Evolutionary conservation across 345 rosid genomes (phyloP), one percentile per base, ranked within the genome.

Genomic region (Balakata baccata): DNA sequence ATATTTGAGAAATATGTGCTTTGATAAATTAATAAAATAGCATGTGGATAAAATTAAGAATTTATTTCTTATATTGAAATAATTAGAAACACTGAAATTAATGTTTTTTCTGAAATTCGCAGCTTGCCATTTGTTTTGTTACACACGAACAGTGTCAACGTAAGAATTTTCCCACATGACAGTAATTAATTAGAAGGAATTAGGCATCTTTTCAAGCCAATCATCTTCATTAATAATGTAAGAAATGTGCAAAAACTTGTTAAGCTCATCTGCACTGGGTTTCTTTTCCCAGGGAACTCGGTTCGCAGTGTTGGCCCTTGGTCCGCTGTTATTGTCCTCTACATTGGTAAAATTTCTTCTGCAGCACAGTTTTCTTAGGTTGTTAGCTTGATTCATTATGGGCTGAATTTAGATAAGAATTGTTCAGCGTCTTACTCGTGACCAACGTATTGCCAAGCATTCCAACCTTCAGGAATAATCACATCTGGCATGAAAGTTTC

Each of bases 401-500:
- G 34, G 34, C 14, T 29, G 4, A 37, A 13, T 14, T 13, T 13
- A 51, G 6, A 37, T 14, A 57, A 57, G 60, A 10, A 16, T 50
- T 50, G 53, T 51, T 47, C 34, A 1, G 12, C 4, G 4, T 56
- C 59, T 57, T 75, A 81, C 86, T 70, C 84, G 13, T 78, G 57
- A 50, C 53, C 57, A 49, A n/a, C n/a, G 16, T 54, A 45, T 22
- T 13, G 10, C 86, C 84, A 81, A 70, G 86, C 80, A 78, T 73
- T 52, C 86, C 86, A 83, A 12, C 86, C 84, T 65, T 54, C 58
- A 13, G 86, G 82, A 13, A 51, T 29, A 17, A 83, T 23, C 1
- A 56, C 56, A 12, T 69, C 66, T 1, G 65, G 23, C 3, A 83
- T 22, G 1, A 5, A 18, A 5, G 80, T 78, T 10, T 59, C 12